Conservation (phyloP, 768 basidiomycete genomes). For the Mycena sanguinolenta region DNA sequence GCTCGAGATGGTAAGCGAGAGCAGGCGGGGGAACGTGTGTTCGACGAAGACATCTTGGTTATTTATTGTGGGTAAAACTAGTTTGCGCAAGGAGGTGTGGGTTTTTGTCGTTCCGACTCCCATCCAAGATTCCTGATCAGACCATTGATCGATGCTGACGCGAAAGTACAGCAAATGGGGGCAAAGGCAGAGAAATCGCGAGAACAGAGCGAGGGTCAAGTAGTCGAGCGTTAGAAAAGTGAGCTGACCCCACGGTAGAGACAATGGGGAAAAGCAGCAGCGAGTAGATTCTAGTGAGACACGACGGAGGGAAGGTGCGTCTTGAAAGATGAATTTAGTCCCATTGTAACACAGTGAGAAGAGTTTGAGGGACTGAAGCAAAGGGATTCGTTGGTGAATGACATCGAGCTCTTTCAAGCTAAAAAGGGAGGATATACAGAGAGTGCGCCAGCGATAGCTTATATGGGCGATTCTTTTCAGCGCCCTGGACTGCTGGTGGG, state of each 20-base stretch:
- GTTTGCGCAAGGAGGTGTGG: slow-evolving; percentile 27
- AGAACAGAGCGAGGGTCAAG: slow-evolving; percentile 25
- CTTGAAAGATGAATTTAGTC: slow-evolving; percentile 13
- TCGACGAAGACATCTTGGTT: slow-evolving; percentile 15
- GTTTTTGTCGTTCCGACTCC: no score
- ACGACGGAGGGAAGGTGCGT: slow-evolving; percentile 27
- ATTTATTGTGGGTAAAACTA: slow-evolving; percentile 11
- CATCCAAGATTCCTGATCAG: no score
- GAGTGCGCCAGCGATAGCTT: slow-evolving; percentile 24
- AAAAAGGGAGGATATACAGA: slow-evolving; percentile 13
- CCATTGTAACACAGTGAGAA: background rate
- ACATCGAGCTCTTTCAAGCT: slow-evolving; percentile 5
- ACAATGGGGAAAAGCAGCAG: background rate
- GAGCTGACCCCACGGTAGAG: slow-evolving; percentile 29
- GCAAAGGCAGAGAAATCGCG: slow-evolving; percentile 24
- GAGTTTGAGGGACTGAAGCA: slow-evolving; percentile 18
- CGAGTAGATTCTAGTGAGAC: no score
- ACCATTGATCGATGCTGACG: background rate
- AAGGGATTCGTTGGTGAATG: slow-evolving; percentile 4
- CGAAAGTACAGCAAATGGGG: slow-evolving; percentile 25
- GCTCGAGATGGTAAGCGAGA: slow-evolving; percentile 17
- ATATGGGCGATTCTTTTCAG: background rate
- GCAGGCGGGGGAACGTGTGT: slow-evolving; percentile 23
- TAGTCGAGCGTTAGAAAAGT: slow-evolving; percentile 27
- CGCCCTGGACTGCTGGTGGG: no score